Evolutionary conservation across 169 alveolate species (phyloP), one percentile per base, ranked within the genome.

Genomic region (Plasmodium falciparum): DNA sequence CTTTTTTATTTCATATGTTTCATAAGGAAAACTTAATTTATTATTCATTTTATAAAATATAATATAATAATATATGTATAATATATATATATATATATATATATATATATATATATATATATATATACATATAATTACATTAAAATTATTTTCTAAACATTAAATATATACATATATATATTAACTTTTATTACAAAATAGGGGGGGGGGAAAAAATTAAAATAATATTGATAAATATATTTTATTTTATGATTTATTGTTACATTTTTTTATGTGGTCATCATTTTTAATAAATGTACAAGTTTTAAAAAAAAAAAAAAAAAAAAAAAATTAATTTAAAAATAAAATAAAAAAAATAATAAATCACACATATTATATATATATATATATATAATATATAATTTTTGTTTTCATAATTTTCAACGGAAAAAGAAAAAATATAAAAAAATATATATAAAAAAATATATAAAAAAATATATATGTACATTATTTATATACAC

Each of bases 21-120:
- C 72, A 54, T 86, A 86, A n/a, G 92, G 88, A 54, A 71, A 12
- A 61, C 62, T 72, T 20, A 67, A 59, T 86, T 72, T 86, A 47
- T 70, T 71, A 65, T 72, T 59, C 92, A 86, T 86, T 58, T 39
- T 39, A 39, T 39, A 76, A 52, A 17, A 70, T 54, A 33, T 45
- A 45, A 12, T 12, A 22, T 39, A 80, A 56, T n/a, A 76, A 29
- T 15, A 45, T n/a, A 59, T 47, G 29, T 54, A 66, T 71, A 26
- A 29, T 49, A 66, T 66, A 24, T 66, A 66, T 39, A 24, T 52
- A 52, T 52, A 52, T 52, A 52, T 65, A 5, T 65, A 20, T 20
- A 20, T 33, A 29, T 65, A 66, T 66, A 24, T 66, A 66, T 39
- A 24, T 52, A 52, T 52, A 52, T 52, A 52, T 65, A 3, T 65